A percentile compares a stretch with the other conserved stretches of the same genome.
These are phyloP conservation scores for Cladophialophora chaetospira DNA, from an alignment of 2,329 filamentous ascomycete species.

Conservation along the genomic window DNA sequence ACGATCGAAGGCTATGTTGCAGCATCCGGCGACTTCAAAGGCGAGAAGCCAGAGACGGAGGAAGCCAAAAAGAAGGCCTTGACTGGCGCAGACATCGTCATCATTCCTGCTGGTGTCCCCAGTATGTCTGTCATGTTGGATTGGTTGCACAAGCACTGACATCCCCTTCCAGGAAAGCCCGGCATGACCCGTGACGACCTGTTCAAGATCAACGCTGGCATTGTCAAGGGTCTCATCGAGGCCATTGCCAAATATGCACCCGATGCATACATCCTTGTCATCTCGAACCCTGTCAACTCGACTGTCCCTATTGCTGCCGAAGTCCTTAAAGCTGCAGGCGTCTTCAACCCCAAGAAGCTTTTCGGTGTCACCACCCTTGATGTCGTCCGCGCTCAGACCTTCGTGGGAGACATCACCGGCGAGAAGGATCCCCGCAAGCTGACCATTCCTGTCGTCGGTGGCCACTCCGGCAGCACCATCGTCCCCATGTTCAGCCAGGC, in stretches of 20 bases:
- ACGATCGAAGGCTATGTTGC: conserved; percentile 88
- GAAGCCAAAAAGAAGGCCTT: conserved; percentile 84
- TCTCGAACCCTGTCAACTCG: conserved; percentile 99
- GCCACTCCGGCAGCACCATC: conserved; percentile 97
- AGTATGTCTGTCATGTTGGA: conserved; percentile 60
- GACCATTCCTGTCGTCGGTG: conserved; percentile 88
- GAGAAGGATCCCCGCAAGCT: conserved; percentile 79
- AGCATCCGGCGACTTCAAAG: conserved; percentile 45
- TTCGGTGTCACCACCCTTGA: conserved; percentile 99
- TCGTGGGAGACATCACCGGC: conserved; percentile 82
- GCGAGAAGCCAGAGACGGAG: conserved; percentile 53
- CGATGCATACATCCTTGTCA: conserved; percentile 93
- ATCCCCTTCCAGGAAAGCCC: conserved; percentile 73
- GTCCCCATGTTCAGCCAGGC: conserved; percentile 95
- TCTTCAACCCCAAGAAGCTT: conserved; percentile 93
- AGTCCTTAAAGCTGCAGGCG: conserved; percentile 87
- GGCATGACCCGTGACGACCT: conserved; percentile 99
- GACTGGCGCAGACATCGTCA: conserved; percentile 90
- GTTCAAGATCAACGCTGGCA: conserved; percentile 99
- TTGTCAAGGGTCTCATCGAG: conserved; percentile 91
- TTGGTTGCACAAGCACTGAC: conserved; percentile 27
- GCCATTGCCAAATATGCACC: conserved; percentile 83
- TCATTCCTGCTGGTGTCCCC: conserved; percentile 97
- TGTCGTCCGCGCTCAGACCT: conserved; percentile 96
- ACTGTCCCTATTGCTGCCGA: conserved; percentile 97